phyloP scores from a whole-genome alignment of 176 grass and related monocot species.

The Avena insularis region DNA sequence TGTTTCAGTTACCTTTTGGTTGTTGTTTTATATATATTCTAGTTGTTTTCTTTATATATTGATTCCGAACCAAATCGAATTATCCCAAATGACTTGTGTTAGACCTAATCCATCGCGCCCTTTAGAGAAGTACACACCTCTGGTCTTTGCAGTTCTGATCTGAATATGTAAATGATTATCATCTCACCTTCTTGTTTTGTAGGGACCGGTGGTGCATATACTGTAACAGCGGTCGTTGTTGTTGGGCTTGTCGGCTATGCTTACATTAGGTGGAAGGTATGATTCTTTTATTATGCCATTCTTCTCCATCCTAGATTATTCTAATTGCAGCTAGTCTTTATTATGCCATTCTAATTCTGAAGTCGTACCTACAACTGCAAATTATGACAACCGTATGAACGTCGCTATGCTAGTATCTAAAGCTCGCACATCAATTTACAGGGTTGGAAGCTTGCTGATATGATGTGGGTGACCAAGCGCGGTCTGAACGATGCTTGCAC shows the following conservation, averaged over 20 bases:
- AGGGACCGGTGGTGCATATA: constrained; percentile 35
- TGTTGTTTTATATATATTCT: too few species aligned
- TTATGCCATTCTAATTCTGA: neutral
- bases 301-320: neutral
- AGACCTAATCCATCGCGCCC: too few species aligned
- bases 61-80: too few species aligned
- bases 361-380: neutral
- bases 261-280: constrained; percentile 41
- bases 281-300: neutral
- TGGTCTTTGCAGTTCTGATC: too few species aligned
- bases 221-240: constrained; percentile 52
- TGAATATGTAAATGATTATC: too few species aligned
- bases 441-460: constrained; percentile 84
- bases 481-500: constrained; percentile 78
- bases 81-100: too few species aligned
- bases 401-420: neutral
- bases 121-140: too few species aligned
- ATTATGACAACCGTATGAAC: neutral
- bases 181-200: neutral
- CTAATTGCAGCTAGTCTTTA: neutral
- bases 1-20: too few species aligned
- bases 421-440: constrained; percentile 26
- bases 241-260: constrained; percentile 70
- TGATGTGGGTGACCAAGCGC: constrained; percentile 89
- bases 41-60: too few species aligned